Conservation (phyloP, 768 basidiomycete species). For the Ramaria rubella region DNA sequence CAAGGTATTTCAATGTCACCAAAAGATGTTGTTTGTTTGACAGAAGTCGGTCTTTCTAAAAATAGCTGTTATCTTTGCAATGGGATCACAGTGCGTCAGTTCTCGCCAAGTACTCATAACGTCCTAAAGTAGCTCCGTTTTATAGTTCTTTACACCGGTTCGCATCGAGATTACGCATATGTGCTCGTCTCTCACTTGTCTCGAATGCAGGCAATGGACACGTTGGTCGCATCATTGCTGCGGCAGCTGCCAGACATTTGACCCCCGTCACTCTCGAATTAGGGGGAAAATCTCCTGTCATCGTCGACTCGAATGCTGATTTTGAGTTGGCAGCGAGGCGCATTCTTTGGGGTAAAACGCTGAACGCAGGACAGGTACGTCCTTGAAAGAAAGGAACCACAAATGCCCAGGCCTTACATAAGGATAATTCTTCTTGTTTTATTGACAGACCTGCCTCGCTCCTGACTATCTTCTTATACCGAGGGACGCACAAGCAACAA, state of each 20-base stretch:
- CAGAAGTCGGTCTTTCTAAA: background rate
- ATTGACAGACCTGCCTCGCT: constrained; percentile 59
- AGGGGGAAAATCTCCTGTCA: constrained; percentile 60
- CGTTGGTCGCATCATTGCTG: constrained; percentile 59
- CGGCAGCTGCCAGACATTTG: constrained; percentile 70
- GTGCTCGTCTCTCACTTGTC: background rate
- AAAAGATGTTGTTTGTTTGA: background rate
- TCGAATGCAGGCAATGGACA: constrained; percentile 40
- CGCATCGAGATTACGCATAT: background rate
- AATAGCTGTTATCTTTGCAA: constrained; percentile 56
- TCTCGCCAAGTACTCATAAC: background rate
- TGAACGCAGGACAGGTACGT: constrained; percentile 55
- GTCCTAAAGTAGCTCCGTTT: background rate
- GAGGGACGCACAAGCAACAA: constrained; percentile 30
- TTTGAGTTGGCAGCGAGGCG: constrained; percentile 57
- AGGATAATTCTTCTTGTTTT: background rate
- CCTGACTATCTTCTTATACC: constrained; percentile 50
- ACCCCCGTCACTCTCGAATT: constrained; percentile 58
- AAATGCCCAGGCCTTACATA: no score
- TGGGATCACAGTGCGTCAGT: constrained; percentile 51
- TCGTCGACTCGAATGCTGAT: constrained; percentile 65
- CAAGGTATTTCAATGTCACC: background rate
- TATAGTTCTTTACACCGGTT: constrained; percentile 58
- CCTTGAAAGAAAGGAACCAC: background rate
- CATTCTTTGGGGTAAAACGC: constrained; percentile 75